Evolutionary conservation across 1,139 yeast species (phyloP), one percentile per base, ranked within the genome.

Genomic region (Nakaseomyces sp.): DNA sequence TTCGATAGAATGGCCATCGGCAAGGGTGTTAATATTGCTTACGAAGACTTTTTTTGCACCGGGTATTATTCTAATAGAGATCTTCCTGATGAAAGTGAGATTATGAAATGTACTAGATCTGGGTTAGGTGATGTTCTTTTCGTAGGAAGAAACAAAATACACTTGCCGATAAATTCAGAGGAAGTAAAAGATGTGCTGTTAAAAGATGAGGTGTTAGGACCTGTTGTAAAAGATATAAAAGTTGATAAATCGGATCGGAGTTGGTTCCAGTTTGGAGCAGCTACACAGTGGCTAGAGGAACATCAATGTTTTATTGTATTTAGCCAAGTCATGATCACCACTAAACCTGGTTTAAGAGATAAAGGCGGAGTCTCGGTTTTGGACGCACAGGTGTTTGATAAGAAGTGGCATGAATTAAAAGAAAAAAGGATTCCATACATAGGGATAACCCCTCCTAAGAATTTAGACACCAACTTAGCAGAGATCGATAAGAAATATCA

Each of bases 181-280:
- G 29, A 26, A 12, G 29, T 26, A n/a, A 26, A 26, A 26, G n/a
- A 10, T 9, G 12, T 26, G 29, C 13, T 26, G n/a, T 10, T n/a
- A 10, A n/a, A 26, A 10, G 29, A 26, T 26, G n/a, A 26, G 5
- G 29, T 26, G 12, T 10, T 12, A 12, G 29, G 13, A 2, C 29
- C 29, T 9, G 12, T 26, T 12, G 12, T 26, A 9, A n/a, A 26
- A 10, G 40, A 28, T 19, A 39, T 46, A 31, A 37, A 44, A 5
- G 37, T 18, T 45, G n/a, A 17, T 33, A 15, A 37, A 5, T 6
- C 45, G 20, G 47, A 42, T 38, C 41, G 5, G n/a, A n/a, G n/a
- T n/a, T 54, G 58, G 58, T 44, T 30, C 31, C 45, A 48, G 33
- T 53, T 52, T 40, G 57, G 57, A 24, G 45, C 50, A 4, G 45